A percentile compares a stretch with the other conserved stretches of the same genome.
Conservation (phyloP, 441 rosid genomes). For the Macaranga tanarius region DNA sequence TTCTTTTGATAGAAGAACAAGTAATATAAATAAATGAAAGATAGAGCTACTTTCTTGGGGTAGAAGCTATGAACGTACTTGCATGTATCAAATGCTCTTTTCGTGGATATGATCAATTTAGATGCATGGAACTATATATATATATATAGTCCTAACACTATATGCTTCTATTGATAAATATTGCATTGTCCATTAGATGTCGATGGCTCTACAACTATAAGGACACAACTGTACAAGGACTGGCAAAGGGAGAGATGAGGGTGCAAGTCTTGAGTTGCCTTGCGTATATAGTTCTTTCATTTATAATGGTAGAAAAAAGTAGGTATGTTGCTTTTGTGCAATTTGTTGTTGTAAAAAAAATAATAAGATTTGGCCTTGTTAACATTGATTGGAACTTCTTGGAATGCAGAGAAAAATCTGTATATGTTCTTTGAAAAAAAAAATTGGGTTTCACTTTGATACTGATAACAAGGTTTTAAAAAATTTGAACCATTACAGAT, state of each 20-base stretch:
- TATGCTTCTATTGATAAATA: too few species aligned
- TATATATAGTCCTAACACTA: too few species aligned
- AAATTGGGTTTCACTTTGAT: too few species aligned
- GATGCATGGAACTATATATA: neutral
- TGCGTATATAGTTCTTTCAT: constrained; percentile 1
- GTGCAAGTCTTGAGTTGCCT: neutral
- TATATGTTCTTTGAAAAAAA: too few species aligned
- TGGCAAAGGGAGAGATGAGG: neutral
- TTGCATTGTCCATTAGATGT: too few species aligned
- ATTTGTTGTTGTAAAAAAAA: neutral
- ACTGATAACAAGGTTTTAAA: too few species aligned
- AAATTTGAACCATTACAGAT: too few species aligned
- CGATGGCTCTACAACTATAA: neutral
- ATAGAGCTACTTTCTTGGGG: neutral
- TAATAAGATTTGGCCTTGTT: too few species aligned
- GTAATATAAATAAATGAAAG: neutral
- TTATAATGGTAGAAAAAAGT: neutral
- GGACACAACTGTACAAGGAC: neutral
- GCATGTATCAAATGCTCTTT: neutral
- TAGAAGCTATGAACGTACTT: neutral
- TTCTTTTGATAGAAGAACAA: constrained; percentile 41
- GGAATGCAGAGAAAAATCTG: neutral
- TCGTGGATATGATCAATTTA: neutral
- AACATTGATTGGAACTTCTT: too few species aligned
- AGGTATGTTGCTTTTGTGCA: neutral